A percentile compares a stretch with the other conserved stretches of the same genome.
These are phyloP conservation scores for Ogataea ganodermae DNA, from an alignment of 805 yeast species.

Conservation along the genomic window DNA sequence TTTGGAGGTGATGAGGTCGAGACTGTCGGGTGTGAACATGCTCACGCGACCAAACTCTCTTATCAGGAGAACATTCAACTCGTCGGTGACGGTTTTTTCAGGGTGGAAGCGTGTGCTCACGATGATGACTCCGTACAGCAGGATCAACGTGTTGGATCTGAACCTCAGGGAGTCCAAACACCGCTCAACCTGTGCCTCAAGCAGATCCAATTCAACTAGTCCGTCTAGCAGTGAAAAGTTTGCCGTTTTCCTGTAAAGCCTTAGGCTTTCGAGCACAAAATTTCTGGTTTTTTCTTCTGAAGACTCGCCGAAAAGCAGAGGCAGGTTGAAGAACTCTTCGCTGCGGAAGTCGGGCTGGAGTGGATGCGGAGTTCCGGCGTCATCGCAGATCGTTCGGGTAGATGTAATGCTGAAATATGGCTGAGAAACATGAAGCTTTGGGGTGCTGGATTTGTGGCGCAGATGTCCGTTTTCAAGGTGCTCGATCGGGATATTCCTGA, in stretches of 20 bases:
- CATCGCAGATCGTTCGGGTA: background rate
- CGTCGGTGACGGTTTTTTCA: background rate
- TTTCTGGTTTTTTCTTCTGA: constrained; percentile 5
- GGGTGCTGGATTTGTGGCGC: background rate
- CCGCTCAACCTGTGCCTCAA: background rate
- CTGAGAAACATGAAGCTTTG: background rate
- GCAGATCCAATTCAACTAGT: background rate
- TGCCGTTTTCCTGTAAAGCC: background rate
- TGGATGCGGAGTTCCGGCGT: background rate
- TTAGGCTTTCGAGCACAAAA: constrained; percentile 6
- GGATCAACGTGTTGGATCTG: background rate
- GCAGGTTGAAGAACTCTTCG: background rate
- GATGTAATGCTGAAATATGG: background rate
- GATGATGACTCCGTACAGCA: constrained; percentile 11
- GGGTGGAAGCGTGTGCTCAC: background rate
- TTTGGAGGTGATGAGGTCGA: constrained; percentile 11
- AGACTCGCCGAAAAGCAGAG: constrained; percentile 9
- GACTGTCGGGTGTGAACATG: constrained; percentile 5
- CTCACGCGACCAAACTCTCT: constrained; percentile 3
- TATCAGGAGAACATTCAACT: background rate
- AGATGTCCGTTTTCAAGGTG: background rate
- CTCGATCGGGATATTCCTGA: constrained; percentile 8
- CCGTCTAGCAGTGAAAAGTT: background rate
- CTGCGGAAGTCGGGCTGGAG: background rate
- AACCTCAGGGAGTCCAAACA: constrained; percentile 3